These are phyloP conservation scores for Cyberlindnera subsufficiens DNA, from an alignment of 805 yeast species.

Conservation along the genomic window DNA sequence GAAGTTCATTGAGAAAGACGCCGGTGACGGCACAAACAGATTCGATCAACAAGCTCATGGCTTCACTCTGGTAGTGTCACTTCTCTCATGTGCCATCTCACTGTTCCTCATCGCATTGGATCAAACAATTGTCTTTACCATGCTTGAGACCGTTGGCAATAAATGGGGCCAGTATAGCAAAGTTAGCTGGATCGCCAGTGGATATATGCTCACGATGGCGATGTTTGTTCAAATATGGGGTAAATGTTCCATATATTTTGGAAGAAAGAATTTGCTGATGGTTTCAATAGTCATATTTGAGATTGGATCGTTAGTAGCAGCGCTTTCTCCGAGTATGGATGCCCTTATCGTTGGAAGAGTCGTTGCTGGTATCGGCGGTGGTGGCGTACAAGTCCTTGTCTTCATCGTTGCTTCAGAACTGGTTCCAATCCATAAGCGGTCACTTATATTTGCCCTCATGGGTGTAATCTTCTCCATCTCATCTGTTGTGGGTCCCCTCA, in stretches of 20 bases:
- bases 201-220: conserved; percentile 49
- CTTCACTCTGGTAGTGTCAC: conserved; percentile 4
- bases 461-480: conserved; percentile 38
- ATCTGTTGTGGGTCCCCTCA: conserved; percentile 53
- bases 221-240: conserved; percentile 54
- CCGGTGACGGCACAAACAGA: conserved; percentile 20
- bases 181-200: conserved; percentile 55
- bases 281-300: conserved; percentile 37
- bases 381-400: conserved; percentile 55
- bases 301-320: conserved; percentile 56
- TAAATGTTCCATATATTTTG: conserved; percentile 47
- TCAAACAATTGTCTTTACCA: conserved; percentile 50
- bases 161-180: conserved; percentile 45
- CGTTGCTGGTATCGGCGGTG: conserved; percentile 69
- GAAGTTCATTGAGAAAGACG: conserved; percentile 17
- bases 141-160: conserved; percentile 43
- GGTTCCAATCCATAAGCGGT: conserved; percentile 29
- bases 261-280: conserved; percentile 35
- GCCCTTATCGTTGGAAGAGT: conserved; percentile 69
- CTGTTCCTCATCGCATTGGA: conserved; percentile 45
- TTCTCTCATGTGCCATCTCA: conserved; percentile 17
- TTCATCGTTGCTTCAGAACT: conserved; percentile 51
- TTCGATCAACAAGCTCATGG: conserved; percentile 16
- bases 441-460: conserved; percentile 16
- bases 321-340: conserved; percentile 45